Evolutionary conservation across 768 basidiomycete species (phyloP), one percentile per base, ranked within the genome.

Genomic region (Hygrocybe punicea): DNA sequence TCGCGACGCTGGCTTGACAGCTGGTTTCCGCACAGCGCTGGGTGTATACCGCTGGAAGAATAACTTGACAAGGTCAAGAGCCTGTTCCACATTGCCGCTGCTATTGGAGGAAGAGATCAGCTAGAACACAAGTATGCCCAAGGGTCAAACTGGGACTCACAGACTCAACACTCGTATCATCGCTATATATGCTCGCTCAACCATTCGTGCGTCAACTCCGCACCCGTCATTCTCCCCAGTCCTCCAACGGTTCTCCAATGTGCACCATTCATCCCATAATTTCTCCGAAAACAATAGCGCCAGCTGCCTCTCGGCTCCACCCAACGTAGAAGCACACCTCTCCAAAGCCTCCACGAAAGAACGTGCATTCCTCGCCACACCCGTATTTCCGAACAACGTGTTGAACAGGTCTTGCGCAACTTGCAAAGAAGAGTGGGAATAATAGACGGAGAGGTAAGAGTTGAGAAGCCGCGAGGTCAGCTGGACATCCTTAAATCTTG

Each of bases 371-470:
- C 77, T 74, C 45, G 57, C 55, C 1, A 87, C 67, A 1, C 63
- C 71, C 1, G 73, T 60, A 9, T 78, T 67, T 17, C 72, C 67
- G 58, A 81, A 89, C 2, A 86, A 58, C 4, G 66, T 69, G 58
- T 76, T 68, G 68, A 87, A 93, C 7, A 78, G 67, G 7, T 77
- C 74, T 25, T 73, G 71, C 2, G 81, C 73, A 2, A 65, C 65
- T 24, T 81, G 77, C 40, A 94, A 71, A 9, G 78, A 63, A 1
- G 73, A 68, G 58, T 82, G 82, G 44, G 69, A 70, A 65, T 88
- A 88, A 66, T 86, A 81, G 1, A 94, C 87, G 11, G 88, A 83
- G 50, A 97, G 74, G 66, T 91, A 98, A 2, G 93, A 82, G 62
- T 88, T 91, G 60, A 94, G 63, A 6, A 97, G 79, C 1, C 81